A percentile compares a stretch with the other conserved stretches of the same genome.
Conservation (phyloP, 495 filamentous ascomycete genomes). For the Polyplosphaeria fusca region DNA sequence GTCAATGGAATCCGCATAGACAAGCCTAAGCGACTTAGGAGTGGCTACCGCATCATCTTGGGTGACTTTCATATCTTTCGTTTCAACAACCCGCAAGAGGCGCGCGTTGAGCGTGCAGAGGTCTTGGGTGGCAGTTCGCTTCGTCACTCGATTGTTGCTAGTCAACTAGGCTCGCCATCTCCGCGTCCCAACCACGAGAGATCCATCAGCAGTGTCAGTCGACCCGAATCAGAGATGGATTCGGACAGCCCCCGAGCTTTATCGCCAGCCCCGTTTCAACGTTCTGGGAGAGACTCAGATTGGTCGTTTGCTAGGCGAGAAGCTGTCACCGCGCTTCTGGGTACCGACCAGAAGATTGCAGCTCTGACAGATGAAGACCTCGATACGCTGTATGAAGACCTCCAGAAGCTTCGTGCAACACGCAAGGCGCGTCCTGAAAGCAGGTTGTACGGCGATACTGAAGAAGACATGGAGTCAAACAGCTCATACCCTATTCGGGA, state of each 20-base stretch:
- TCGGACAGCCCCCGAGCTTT: slow-evolving; percentile 68
- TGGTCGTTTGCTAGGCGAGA: slow-evolving; percentile 95
- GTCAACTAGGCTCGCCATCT: slow-evolving; percentile 69
- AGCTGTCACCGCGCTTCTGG: slow-evolving; percentile 83
- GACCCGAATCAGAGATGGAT: slow-evolving; percentile 67
- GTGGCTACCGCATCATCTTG: slow-evolving; percentile 90
- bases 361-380: slow-evolving; percentile 90
- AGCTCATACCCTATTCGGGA: slow-evolving; percentile 85
- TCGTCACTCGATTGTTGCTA: slow-evolving; percentile 82
- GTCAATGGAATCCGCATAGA: slow-evolving; percentile 89
- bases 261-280: slow-evolving; percentile 67
- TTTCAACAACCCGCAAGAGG: slow-evolving; percentile 97
- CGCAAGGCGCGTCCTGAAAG: slow-evolving; percentile 65
- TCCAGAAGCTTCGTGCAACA: slow-evolving; percentile 79
- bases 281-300: slow-evolving; percentile 78
- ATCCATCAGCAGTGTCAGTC: slow-evolving; percentile 56
- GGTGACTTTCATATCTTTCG: slow-evolving; percentile 99
- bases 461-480: slow-evolving; percentile 86
- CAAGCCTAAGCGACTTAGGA: slow-evolving; percentile 77
- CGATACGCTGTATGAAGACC: slow-evolving; percentile 91
- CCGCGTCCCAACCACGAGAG: slow-evolving; percentile 71
- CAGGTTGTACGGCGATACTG: slow-evolving; percentile 50
- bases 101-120: slow-evolving; percentile 85
- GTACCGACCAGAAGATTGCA: slow-evolving; percentile 86
- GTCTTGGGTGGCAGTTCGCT: slow-evolving; percentile 63